Evolutionary conservation across 2,329 filamentous ascomycete genomes (phyloP), one percentile per base, ranked within the genome.

Genomic region (Zymoseptoria brevis): DNA sequence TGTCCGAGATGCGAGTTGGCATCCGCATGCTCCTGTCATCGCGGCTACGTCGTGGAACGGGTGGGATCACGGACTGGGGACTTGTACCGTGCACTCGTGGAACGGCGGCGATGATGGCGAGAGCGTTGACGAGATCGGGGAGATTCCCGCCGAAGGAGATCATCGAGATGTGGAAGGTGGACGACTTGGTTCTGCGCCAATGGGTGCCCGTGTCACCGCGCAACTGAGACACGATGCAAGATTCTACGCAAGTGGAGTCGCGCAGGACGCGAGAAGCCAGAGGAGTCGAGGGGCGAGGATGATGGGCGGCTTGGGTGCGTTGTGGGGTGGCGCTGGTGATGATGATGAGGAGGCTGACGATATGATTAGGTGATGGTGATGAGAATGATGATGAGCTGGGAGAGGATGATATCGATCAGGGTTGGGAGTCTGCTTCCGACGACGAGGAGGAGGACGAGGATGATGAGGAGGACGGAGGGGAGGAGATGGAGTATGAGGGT

Each of bases 1-100:
- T 65, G 89, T 96, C 19, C 81, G 92, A 35, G 92, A 96, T 77
- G 90, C 88, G 21, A 90, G 87, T 69, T 96, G 92, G 92, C 91
- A 96, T 76, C 92, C 92, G 0, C 87, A 81, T 64, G 89, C 88
- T 1, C 90, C 91, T 0, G 80, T 96, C 49, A 79, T 96, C 63
- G 91, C 85, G 89, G 90, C 90, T 48, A 94, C 90, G 8, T 85
- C 87, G 0, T 90, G 89, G 86, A 92, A 92, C 65, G 89, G 89
- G 21, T 88, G 85, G 75, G 86, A 85, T 53, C 85, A 87, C 72
- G 81, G 84, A 0, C 80, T 83, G 16, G 89, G 89, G 11, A 93
- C 89, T 1, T 90, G 88, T 63, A 87, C 87, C 0, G 73, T 93
- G 19, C 90, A 96, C 71, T 84, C 83, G 1, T 94, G 87, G 80